phyloP scores from a whole-genome alignment of 2,329 filamentous ascomycete species.

The Colletotrichum plurivorum region DNA sequence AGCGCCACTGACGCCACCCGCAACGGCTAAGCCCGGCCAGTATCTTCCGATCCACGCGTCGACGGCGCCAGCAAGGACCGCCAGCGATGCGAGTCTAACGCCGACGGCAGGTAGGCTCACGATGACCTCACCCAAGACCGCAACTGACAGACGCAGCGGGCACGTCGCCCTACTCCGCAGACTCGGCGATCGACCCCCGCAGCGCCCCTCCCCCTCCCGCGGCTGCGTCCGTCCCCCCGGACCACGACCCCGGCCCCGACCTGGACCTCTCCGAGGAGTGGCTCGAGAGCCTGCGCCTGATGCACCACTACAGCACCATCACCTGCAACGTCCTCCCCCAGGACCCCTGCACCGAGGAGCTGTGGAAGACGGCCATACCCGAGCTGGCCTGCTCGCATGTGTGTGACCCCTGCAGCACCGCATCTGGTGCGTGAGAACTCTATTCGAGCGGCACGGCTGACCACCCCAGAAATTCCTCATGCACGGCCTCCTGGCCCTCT shows the following conservation, averaged over 20 bases:
- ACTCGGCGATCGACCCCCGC: background rate
- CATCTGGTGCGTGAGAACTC: conserved; percentile 34
- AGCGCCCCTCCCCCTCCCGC: background rate
- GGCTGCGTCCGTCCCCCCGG: background rate
- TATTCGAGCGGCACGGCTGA: background rate
- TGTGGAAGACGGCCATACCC: conserved; percentile 39
- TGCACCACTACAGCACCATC: conserved; percentile 52
- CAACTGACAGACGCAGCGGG: conserved; percentile 7
- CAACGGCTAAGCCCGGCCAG: conserved; percentile 21
- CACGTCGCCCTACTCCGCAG: conserved; percentile 21
- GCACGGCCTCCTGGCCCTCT: conserved; percentile 50
- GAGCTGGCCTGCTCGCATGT: conserved; percentile 38
- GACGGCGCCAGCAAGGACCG: background rate
- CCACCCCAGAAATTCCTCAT: conserved; percentile 46
- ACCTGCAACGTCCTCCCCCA: conserved; percentile 48
- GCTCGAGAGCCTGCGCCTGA: conserved; percentile 53
- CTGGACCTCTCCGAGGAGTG: conserved; percentile 45
- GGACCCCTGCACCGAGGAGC: conserved; percentile 36
- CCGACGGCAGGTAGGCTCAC: conserved; percentile 28
- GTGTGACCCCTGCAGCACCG: background rate
- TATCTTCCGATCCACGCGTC: background rate
- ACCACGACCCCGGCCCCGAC: conserved; percentile 12
- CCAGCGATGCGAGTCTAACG: conserved; percentile 29
- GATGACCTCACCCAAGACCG: too few relatives aligned
- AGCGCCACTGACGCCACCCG: conserved; percentile 9